Percentiles rank a stretch among this genome's conserved stretches.
Conservation (phyloP, 148 eudicot species). For the Camellia granthamiana region DNA sequence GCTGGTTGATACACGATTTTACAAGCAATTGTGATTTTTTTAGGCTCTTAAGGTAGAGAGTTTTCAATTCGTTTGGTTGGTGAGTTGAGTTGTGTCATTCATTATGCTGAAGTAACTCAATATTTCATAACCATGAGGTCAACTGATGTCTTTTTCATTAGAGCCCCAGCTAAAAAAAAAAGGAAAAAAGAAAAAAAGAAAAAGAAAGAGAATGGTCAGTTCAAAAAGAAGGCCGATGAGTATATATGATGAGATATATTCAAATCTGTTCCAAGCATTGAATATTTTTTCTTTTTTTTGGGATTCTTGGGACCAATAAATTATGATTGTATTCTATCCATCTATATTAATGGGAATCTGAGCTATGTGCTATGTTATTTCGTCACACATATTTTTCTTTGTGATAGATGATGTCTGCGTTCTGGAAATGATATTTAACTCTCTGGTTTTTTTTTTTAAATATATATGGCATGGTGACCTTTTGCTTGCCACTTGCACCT, state of each 20-base stretch:
- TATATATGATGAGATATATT: not conserved
- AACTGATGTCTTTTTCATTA: not conserved
- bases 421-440: not conserved
- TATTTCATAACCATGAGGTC: not conserved
- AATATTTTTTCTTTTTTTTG: not conserved
- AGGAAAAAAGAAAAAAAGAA: not conserved
- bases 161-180: not conserved
- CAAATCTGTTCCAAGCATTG: not conserved
- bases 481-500: not conserved
- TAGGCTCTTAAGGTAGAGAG: not conserved
- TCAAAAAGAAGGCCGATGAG: not conserved
- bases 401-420: not conserved
- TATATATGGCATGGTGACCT: not conserved
- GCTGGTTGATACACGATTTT: not conserved
- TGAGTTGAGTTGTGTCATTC: not conserved
- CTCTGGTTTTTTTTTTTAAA: not conserved
- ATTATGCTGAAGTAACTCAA: not conserved
- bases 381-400: not conserved
- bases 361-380: not conserved
- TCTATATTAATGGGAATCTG: not conserved
- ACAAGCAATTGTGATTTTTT: not conserved
- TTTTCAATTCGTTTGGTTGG: not conserved
- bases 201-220: not conserved
- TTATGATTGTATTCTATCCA: not conserved
- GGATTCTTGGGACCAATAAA: constrained; percentile 4